Evolutionary conservation across 805 yeast genomes (phyloP), one percentile per base, ranked within the genome.

Genomic region (Metschnikowia hibisci): DNA sequence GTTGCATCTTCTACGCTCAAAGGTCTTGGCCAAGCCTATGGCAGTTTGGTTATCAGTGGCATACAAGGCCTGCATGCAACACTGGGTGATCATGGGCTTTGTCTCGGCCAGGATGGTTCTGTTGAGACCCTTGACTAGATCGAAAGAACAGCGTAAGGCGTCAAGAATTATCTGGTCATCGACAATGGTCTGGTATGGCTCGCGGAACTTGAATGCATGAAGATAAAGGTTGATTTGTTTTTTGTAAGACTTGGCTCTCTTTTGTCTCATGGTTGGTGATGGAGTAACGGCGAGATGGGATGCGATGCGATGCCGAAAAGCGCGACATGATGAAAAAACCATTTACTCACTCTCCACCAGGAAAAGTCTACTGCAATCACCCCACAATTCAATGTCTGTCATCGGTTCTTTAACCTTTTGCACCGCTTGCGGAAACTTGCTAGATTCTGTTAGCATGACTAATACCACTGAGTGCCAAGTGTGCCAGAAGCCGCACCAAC

Each of bases 331-430:
- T 27, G 32, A 23, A 40, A 40, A 27, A 20, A 20, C 23, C 23
- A 20, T 20, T n/a, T n/a, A n/a, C n/a, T n/a, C 23, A 6, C 7
- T 6, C 23, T 20, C 23, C 23, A 6, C 23, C 23, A 20, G 23
- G 7, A 20, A 35, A 35, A 28, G 32, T 25, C 14, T n/a, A 34
- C 39, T 35, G 32, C 22, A 6, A 18, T 32, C 16, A 26, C 32
- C 27, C 15, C 9, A 35, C n/a, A 35, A 34, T 22, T 22, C 38
- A 27, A 91, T 93, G 99, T 87, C 96, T 45, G 95, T 81, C 13
- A 96, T 93, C 32, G 99, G 99, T 12, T 86, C 96, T 38, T 78
- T 93, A 57, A 91, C 93, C 46, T 93, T 93, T 66, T 93, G 99
- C 64, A 75, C 82, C 9, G 87, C 82, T 53, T 93, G 99, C 66